Conservation (phyloP, 176 grass and related monocot genomes). For the Panicum miliaceum region DNA sequence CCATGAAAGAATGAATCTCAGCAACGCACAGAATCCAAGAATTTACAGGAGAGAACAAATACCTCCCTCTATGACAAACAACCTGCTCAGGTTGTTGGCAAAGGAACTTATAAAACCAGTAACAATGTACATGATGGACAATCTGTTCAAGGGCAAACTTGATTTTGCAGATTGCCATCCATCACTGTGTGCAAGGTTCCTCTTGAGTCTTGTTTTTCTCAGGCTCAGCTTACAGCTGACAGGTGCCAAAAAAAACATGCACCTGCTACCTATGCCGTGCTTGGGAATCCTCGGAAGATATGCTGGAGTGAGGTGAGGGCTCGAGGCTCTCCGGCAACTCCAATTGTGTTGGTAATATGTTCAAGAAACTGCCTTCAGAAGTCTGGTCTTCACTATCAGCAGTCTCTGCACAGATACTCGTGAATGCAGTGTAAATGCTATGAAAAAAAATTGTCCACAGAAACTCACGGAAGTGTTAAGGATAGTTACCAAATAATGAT, state of each 20-base stretch:
- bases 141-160: constrained; percentile 10
- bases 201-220: not conserved
- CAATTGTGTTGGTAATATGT: constrained; percentile 53
- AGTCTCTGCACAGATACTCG: constrained; percentile 42
- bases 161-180: constrained; percentile 24
- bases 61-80: constrained; percentile 14
- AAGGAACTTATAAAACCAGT: constrained; percentile 1
- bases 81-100: not conserved
- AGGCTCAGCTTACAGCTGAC: constrained; percentile 4
- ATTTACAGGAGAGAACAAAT: constrained; percentile 48
- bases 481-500: constrained; percentile 72
- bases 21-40: not conserved
- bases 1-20: constrained; percentile 34
- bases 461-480: not conserved
- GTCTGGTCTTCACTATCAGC: constrained; percentile 38
- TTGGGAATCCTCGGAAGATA: constrained; percentile 61
- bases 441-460: not conserved
- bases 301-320: constrained; percentile 61
- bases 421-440: constrained; percentile 23
- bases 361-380: constrained; percentile 57
- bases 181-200: not conserved
- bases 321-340: constrained; percentile 61
- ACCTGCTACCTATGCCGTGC: constrained; percentile 44
- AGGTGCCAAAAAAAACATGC: constrained; percentile 21
- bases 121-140: constrained; percentile 41